Conservation (phyloP, 2,329 filamentous ascomycete species). For the Talaromyces sp. region DNA sequence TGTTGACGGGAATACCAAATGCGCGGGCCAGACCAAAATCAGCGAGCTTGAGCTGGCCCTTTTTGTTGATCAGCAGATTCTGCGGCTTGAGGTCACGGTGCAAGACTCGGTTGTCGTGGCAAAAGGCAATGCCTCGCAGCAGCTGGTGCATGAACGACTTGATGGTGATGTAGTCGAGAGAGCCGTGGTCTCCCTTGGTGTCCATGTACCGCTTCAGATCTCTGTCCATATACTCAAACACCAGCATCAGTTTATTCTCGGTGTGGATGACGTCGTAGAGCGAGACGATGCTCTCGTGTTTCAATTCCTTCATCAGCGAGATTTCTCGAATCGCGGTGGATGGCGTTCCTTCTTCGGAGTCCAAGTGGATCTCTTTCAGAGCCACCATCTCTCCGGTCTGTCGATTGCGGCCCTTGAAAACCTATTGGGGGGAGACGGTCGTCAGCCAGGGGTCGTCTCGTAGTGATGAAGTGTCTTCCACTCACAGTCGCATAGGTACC, state of each 20-base stretch:
- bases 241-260: constrained; percentile 99
- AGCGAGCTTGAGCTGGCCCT: constrained; percentile 84
- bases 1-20: constrained; percentile 96
- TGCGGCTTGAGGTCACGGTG: constrained; percentile 95
- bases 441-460: background rate
- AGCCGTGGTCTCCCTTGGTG: constrained; percentile 79
- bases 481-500: constrained; percentile 95
- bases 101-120: constrained; percentile 92
- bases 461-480: constrained; percentile 13
- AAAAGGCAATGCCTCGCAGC: constrained; percentile 91
- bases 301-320: constrained; percentile 98
- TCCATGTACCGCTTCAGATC: constrained; percentile 99
- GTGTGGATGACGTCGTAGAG: constrained; percentile 99
- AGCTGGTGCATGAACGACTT: constrained; percentile 99
- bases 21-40: constrained; percentile 92
- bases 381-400: constrained; percentile 96
- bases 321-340: constrained; percentile 98
- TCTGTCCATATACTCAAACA: constrained; percentile 98
- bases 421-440: constrained; percentile 47
- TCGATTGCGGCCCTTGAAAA: constrained; percentile 96
- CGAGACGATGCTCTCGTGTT: constrained; percentile 96
- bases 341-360: constrained; percentile 95
- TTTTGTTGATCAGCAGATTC: constrained; percentile 90
- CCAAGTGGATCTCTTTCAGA: constrained; percentile 96
- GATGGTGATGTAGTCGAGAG: constrained; percentile 82